These are phyloP conservation scores for Pisolithus thermaeus DNA, from an alignment of 1,284 basidiomycete genomes.

Conservation along the genomic window DNA sequence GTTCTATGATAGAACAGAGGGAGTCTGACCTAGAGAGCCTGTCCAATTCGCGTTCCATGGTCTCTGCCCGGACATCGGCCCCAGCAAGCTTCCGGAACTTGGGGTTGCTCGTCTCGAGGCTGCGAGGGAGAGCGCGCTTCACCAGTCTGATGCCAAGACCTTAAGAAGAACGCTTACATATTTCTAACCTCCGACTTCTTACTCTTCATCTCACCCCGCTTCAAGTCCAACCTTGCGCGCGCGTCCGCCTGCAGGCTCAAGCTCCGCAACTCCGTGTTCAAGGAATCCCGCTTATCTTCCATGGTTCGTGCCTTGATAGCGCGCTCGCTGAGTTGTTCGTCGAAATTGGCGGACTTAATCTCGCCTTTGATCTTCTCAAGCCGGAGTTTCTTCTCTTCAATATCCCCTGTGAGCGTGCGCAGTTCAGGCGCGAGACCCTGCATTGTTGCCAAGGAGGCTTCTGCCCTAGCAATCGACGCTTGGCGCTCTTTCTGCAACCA, in stretches of 20 bases:
- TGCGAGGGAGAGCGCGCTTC: constrained; percentile 23
- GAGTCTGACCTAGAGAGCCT: constrained; percentile 48
- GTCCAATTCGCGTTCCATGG: constrained; percentile 70
- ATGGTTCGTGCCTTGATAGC: constrained; percentile 49
- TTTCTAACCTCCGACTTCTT: constrained; percentile 63
- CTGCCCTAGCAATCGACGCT: constrained; percentile 44
- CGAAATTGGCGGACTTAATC: constrained; percentile 59
- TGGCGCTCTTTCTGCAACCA: constrained; percentile 44
- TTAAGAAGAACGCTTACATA: constrained; percentile 43
- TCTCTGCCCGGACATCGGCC: constrained; percentile 50
- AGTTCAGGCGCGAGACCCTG: constrained; percentile 55
- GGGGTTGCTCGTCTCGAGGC: constrained; percentile 54
- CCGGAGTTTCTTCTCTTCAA: constrained; percentile 61
- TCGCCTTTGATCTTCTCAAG: constrained; percentile 54
- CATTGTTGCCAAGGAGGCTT: constrained; percentile 52
- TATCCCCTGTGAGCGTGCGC: constrained; percentile 53
- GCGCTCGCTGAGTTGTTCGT: constrained; percentile 63
- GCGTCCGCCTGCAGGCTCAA: constrained; percentile 80
- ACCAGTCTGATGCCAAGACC: background rate
- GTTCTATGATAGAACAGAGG: background rate
- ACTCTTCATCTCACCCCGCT: constrained; percentile 60
- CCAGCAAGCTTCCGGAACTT: constrained; percentile 65
- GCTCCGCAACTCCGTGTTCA: constrained; percentile 68
- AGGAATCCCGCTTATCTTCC: constrained; percentile 67
- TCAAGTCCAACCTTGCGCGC: constrained; percentile 77